phyloP scores from a whole-genome alignment of 305 asterid species.

The Ilex paraguariensis region DNA sequence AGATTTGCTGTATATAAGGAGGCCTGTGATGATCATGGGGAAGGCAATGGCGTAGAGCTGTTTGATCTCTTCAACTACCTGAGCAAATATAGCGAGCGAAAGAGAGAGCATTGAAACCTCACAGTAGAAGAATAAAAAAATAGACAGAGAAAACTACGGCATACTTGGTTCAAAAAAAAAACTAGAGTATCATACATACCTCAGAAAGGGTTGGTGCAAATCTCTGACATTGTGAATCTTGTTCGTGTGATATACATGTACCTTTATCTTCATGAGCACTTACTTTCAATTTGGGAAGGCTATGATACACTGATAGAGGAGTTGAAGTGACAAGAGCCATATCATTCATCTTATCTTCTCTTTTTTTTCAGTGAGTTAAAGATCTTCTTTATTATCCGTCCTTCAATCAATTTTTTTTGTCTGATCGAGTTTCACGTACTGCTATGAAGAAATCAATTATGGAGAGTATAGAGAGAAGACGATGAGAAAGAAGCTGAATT shows the following conservation, averaged over 20 bases:
- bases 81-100: background rate
- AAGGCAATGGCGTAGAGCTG: slow-evolving; percentile 44
- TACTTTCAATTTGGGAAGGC: slow-evolving; percentile 10
- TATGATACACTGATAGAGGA: slow-evolving; percentile 21
- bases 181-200: slow-evolving; percentile 18
- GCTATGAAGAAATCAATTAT: too few relatives aligned
- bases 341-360: background rate
- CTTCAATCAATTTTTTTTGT: background rate
- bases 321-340: slow-evolving; percentile 32
- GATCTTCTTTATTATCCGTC: background rate
- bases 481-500: too few relatives aligned
- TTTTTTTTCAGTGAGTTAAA: too few relatives aligned
- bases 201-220: slow-evolving; percentile 23
- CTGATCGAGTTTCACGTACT: background rate
- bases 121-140: too few relatives aligned
- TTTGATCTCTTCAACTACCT: slow-evolving; percentile 52
- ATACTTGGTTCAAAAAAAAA: too few relatives aligned
- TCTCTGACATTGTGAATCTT: slow-evolving; percentile 11
- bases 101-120: too few relatives aligned
- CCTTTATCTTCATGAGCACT: background rate
- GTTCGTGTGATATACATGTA: slow-evolving; percentile 5
- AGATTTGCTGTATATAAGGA: slow-evolving; percentile 55
- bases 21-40: slow-evolving; percentile 62
- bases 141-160: too few relatives aligned
- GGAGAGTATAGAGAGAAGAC: background rate